These are phyloP conservation scores for Yamadazyma philogaea DNA, from an alignment of 805 yeast species.

Conservation along the genomic window DNA sequence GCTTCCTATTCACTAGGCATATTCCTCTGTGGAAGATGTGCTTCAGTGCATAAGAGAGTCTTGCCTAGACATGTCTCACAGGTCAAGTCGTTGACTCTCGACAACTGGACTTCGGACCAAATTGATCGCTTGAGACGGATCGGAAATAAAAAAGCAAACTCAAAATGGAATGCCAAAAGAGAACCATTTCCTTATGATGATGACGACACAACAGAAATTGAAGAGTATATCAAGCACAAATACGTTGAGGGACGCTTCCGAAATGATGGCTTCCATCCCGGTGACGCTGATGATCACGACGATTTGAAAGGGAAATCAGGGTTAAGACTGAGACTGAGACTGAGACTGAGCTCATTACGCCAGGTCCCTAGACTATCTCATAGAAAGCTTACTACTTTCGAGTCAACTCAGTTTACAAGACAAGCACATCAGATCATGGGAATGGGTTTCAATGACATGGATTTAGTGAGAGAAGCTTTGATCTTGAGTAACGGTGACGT, in stretches of 20 bases:
- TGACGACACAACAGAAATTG: conserved; percentile 55
- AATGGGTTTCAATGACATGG: conserved; percentile 57
- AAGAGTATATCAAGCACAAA: conserved; percentile 61
- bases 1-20: conserved; percentile 55
- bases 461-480: conserved; percentile 62
- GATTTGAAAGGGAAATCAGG: conserved; percentile 15
- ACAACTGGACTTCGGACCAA: conserved; percentile 62
- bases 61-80: conserved; percentile 56
- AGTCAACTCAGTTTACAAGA: conserved; percentile 48
- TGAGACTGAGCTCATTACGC: conserved; percentile 15
- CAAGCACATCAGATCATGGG: conserved; percentile 44
- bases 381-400: conserved; percentile 52
- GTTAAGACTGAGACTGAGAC: conserved; percentile 18
- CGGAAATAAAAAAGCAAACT: conserved; percentile 63
- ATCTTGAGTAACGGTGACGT: conserved; percentile 57
- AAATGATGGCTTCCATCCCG: conserved; percentile 30
- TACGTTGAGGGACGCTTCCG: conserved; percentile 63
- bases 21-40: conserved; percentile 82
- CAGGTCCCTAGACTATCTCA: conserved; percentile 43
- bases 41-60: conserved; percentile 67
- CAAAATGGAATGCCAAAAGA: conserved; percentile 64
- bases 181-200: conserved; percentile 74
- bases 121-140: conserved; percentile 41
- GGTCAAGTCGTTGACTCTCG: conserved; percentile 72
- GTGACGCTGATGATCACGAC: conserved; percentile 14